Percentiles rank a stretch among this genome's conserved stretches.
phyloP scores from a whole-genome alignment of 306 rosid species.

The Cicer bijugum region DNA sequence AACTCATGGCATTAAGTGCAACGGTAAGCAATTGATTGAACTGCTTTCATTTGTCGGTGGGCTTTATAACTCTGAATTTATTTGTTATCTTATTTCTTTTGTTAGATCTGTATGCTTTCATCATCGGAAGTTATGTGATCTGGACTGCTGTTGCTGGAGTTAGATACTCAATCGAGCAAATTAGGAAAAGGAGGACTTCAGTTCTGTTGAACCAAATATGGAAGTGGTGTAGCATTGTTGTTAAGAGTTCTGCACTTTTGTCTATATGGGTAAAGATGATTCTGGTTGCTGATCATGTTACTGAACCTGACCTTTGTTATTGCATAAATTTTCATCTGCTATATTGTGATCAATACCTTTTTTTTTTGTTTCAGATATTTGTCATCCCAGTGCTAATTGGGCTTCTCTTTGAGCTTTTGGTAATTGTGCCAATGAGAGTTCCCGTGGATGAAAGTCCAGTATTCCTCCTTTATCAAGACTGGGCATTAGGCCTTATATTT shows the following conservation, averaged over 20 bases:
- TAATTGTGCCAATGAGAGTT: constrained; percentile 97
- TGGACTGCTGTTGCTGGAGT: constrained; percentile 97
- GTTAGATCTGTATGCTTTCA: constrained; percentile 89
- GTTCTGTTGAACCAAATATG: constrained; percentile 73
- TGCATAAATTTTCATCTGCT: constrained; percentile 28
- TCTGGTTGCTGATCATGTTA: constrained; percentile 12
- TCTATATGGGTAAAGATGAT: constrained; percentile 85
- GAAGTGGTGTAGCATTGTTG: constrained; percentile 88
- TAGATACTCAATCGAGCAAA: constrained; percentile 83
- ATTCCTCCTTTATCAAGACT: constrained; percentile 95
- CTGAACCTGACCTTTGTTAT: not conserved
- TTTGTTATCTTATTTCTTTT: constrained; percentile 37
- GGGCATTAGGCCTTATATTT: constrained; percentile 98
- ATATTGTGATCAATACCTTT: constrained; percentile 19
- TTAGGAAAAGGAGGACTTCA: constrained; percentile 68
- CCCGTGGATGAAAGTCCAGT: constrained; percentile 99
- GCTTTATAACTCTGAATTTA: constrained; percentile 21
- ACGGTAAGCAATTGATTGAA: constrained; percentile 60
- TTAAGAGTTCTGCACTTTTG: constrained; percentile 90
- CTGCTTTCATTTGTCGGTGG: constrained; percentile 8
- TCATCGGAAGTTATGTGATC: constrained; percentile 92
- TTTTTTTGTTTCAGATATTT: constrained; percentile 64
- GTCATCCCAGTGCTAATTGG: constrained; percentile 95
- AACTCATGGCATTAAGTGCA: constrained; percentile 98
- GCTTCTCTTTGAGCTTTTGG: constrained; percentile 97